phyloP scores from a whole-genome alignment of 2,329 filamentous ascomycete species.

The Ascochyta clinopodiicola region DNA sequence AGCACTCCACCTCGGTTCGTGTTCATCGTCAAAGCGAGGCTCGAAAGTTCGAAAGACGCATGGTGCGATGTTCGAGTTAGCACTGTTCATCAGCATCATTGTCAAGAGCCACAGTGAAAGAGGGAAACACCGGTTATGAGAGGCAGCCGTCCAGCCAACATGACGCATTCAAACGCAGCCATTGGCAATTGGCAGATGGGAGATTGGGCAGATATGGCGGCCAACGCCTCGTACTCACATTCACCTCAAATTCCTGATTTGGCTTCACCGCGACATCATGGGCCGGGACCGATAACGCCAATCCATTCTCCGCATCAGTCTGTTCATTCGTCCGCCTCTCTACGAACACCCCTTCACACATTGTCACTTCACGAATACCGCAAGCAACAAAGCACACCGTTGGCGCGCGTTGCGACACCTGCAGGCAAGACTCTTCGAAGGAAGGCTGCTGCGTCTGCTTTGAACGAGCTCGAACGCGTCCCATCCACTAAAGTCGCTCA shows the following conservation, averaged over 20 bases:
- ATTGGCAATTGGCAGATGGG: not conserved
- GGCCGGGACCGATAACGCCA: slow-evolving; percentile 39
- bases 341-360: slow-evolving; percentile 41
- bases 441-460: slow-evolving; percentile 43
- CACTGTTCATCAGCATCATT: slow-evolving; percentile 10
- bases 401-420: slow-evolving; percentile 35
- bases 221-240: slow-evolving; percentile 26
- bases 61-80: slow-evolving; percentile 27
- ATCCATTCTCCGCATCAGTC: slow-evolving; percentile 48
- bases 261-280: slow-evolving; percentile 26
- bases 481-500: slow-evolving; percentile 23
- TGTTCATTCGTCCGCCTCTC: slow-evolving; percentile 39
- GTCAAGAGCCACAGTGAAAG: slow-evolving; percentile 16
- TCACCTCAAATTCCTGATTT: slow-evolving; percentile 29
- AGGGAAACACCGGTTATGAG: slow-evolving; percentile 12
- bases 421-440: slow-evolving; percentile 45
- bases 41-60: not conserved
- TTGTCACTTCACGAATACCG: slow-evolving; percentile 51
- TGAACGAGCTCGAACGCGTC: slow-evolving; percentile 42
- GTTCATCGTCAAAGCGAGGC: not conserved
- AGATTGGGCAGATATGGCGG: slow-evolving; percentile 28
- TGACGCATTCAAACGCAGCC: not conserved
- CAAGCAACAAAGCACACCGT: slow-evolving; percentile 46
- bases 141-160: not conserved
- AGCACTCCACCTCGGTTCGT: not conserved